These are phyloP conservation scores for Leccinum subtestaceum DNA, from an alignment of 768 basidiomycete genomes.

Conservation along the genomic window DNA sequence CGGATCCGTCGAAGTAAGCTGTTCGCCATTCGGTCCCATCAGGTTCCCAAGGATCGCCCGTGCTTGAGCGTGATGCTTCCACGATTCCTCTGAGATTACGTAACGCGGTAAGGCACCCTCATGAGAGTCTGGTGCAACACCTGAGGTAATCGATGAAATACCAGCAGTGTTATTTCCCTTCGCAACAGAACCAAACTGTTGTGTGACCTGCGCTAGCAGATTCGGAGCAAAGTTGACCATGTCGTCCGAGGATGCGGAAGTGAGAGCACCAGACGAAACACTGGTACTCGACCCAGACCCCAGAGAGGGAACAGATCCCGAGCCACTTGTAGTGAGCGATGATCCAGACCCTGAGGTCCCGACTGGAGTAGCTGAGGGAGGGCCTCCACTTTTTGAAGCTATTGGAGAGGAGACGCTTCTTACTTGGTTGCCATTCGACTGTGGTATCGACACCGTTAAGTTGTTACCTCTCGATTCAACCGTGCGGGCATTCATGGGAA, in stretches of 20 bases:
- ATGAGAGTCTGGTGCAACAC: conserved; percentile 44
- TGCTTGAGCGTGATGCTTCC: conserved; percentile 83
- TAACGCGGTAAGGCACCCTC: conserved; percentile 49
- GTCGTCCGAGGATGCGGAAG: conserved; percentile 52
- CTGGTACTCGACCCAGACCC: conserved; percentile 47
- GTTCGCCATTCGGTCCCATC: conserved; percentile 84
- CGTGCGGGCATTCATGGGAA: conserved; percentile 30
- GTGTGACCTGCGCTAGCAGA: conserved; percentile 47
- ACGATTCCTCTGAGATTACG: conserved; percentile 68
- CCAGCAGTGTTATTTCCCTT: conserved; percentile 25
- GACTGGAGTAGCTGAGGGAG: conserved; percentile 31
- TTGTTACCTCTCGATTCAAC: conserved; percentile 36
- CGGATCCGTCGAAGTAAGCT: conserved; percentile 87
- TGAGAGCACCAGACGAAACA: conserved; percentile 48
- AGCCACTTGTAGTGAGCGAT: conserved; percentile 44
- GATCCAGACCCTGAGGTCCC: conserved; percentile 45
- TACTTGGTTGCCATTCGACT: conserved; percentile 43
- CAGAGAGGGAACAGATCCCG: conserved; percentile 49
- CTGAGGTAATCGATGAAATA: conserved; percentile 30
- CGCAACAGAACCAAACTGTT: conserved; percentile 42
- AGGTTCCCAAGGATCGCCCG: conserved; percentile 79
- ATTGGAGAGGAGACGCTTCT: conserved; percentile 75
- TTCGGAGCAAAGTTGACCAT: conserved; percentile 47
- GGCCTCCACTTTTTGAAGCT: conserved; percentile 34
- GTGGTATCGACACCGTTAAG: conserved; percentile 48